Evolutionary conservation across 805 yeast species (phyloP), one percentile per base, ranked within the genome.

Genomic region (Brettanomyces anomalus): DNA sequence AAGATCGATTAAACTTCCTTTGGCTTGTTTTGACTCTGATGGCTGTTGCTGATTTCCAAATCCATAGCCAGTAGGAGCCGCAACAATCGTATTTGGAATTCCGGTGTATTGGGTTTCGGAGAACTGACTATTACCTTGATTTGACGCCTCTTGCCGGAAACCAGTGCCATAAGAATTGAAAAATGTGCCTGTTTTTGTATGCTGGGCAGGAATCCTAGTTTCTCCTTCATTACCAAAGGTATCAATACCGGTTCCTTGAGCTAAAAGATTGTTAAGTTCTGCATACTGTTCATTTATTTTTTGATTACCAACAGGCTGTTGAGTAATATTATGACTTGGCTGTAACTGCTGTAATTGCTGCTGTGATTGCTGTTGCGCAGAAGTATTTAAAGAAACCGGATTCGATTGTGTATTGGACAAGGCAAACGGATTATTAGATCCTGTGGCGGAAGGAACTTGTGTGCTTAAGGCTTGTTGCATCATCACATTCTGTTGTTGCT

Each of bases 21-120:
- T 31, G n/a, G 41, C 37, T 41, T 58, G 61, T 47, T 61, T 62
- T 45, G 56, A 57, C 31, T 16, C 34, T 8, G 55, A 52, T n/a
- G 55, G 56, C 20, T 57, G 62, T 26, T 61, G 64, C 48, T 80
- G 86, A 52, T 88, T 89, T 39, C 97, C 97, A 63, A 89, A 89
- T 1, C 97, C 97, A 57, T 79, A 88, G 3, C 97, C 97, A 2
- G 97, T 89, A 56, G 84, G 81, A 3, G 93, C 79, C 5, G 95
- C 89, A 40, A 81, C 77, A 46, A 87, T 73, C 13, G 85, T 70
- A 30, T 79, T 69, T 26, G 85, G 79, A 28, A 81, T 72, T 28
- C 88, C 88, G 0, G 86, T 80, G 57, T 78, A 84, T 57, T 87
- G 94, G 26, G 77, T 72, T 43, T 72, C 76, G 45, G 76, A 62